These are phyloP conservation scores for Eucalyptus leucophloia DNA, from an alignment of 345 rosid species.

Conservation along the genomic window DNA sequence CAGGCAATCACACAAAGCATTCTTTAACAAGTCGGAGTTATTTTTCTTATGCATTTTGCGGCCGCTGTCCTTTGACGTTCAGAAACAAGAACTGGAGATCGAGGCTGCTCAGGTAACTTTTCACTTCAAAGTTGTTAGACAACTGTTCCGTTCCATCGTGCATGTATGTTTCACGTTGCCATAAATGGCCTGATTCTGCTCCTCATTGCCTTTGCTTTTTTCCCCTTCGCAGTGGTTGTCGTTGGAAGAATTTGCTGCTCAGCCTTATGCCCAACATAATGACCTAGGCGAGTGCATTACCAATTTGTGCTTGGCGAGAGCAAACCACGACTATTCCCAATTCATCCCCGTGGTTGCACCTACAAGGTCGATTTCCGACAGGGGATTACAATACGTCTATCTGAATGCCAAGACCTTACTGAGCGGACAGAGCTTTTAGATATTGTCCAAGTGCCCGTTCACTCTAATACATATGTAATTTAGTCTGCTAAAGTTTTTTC, in stretches of 20 bases:
- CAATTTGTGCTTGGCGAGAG: slow-evolving; percentile 36
- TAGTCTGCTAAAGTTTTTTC: not conserved
- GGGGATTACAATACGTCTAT: slow-evolving; percentile 26
- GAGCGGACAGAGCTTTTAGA: not conserved
- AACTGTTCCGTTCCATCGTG: not conserved
- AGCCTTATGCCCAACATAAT: slow-evolving; percentile 41
- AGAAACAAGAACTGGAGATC: slow-evolving; percentile 67
- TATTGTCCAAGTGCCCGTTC: not conserved
- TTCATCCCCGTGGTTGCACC: slow-evolving; percentile 16
- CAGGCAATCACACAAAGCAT: slow-evolving; percentile 56
- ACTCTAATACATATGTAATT: not conserved
- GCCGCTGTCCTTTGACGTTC: slow-evolving; percentile 52
- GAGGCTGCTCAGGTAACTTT: slow-evolving; percentile 73
- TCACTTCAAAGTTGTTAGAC: not conserved
- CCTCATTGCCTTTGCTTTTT: not conserved
- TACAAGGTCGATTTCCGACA: slow-evolving; percentile 5
- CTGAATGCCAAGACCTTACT: slow-evolving; percentile 3
- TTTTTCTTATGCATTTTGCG: slow-evolving; percentile 63
- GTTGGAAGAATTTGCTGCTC: slow-evolving; percentile 59
- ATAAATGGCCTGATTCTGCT: not conserved
- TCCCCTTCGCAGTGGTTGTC: slow-evolving; percentile 52
- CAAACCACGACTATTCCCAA: slow-evolving; percentile 30
- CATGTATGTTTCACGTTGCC: not conserved
- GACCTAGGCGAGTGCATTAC: slow-evolving; percentile 29
- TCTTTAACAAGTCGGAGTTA: slow-evolving; percentile 58